Base-by-base conservation (phyloP, 495 filamentous ascomycete genomes). In the Parachaetomium inaequale region DNA sequence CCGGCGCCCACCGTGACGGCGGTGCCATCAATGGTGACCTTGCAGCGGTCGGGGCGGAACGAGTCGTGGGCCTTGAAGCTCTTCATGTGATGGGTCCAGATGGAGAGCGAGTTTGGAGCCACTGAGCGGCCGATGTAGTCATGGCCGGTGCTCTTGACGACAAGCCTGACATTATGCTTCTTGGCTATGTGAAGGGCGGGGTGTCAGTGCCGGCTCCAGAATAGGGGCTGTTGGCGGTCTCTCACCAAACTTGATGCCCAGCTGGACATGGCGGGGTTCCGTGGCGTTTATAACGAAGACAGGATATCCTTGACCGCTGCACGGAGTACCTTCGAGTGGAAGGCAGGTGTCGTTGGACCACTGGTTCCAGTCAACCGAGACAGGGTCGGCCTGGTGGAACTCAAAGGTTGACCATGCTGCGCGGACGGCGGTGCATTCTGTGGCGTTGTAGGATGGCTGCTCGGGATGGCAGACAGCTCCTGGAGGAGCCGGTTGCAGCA, bases 101-200 rank as follows among this genome's bases (percentile, higher is more conserved):
- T 82, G 7, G 77, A 79, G 34, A 85, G 70, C 2, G 82, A 79
- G 34, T 81, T 76, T 10, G 78, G 74, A 0, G 76, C 78, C n/a
- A 64, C 65, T 1, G 72, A 85, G 63, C 83, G 80, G 59, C 84
- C 85, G 29, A 81, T 70, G 67, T 79, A 78, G 59, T 84, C 84
- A 70, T 86, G 85, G 4, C 87, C 87, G 1, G 83, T 85, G 57
- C 83, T 86, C 49, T 85, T 85, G 45, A 91, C 76, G 36, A 88
- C 71, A 11, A 90, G 65, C 26, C 87, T 77, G 59, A 90, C 78
- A 55, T 84, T 82, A 49, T 85, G 70, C 45, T 77, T 63, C 21
- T 68, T 74, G 25, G 80, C 79, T 79, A 17, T 8, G 7, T 1
- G 8, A 15, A 17, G 5, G 1, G 1, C 2, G 6, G 34, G 23